Conservation (phyloP, 106 monocot genomes). For the Platanthera guangdongensis region DNA sequence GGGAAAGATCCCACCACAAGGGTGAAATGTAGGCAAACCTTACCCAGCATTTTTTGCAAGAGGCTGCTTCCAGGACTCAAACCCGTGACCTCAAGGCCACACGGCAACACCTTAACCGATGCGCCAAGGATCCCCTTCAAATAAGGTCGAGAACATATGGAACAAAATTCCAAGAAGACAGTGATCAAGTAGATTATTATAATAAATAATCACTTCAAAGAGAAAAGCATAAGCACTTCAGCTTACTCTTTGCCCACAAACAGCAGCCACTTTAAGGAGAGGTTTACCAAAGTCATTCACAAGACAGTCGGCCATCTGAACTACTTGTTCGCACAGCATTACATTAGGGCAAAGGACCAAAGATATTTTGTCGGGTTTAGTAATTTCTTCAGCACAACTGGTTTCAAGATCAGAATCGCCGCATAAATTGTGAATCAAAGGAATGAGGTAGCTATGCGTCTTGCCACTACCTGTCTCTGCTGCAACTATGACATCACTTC, state of each 20-base stretch:
- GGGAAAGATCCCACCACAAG: no score
- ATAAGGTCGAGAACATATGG: neutral
- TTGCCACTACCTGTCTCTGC: constrained; percentile 98
- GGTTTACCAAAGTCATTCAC: constrained; percentile 47
- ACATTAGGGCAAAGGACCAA: constrained; percentile 93
- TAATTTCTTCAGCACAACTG: constrained; percentile 5
- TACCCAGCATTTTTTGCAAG: no score
- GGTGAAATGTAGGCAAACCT: no score
- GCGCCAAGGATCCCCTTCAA: neutral
- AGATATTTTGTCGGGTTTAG: constrained; percentile 20
- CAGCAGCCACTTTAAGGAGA: constrained; percentile 57
- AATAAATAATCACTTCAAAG: neutral
- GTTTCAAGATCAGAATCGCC: constrained; percentile 10
- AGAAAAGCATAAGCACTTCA: neutral
- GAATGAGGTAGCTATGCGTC: constrained; percentile 89
- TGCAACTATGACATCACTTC: constrained; percentile 79
- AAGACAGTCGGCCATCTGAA: constrained; percentile 71
- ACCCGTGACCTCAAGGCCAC: no score
- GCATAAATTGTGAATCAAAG: constrained; percentile 61
- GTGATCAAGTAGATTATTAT: neutral
- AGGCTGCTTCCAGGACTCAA: no score
- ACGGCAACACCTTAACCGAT: no score
- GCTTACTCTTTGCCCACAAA: constrained; percentile 81
- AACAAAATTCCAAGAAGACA: neutral
- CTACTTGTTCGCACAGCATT: constrained; percentile 95